Conservation (phyloP, 805 yeast species). For the Yarrowia sp. region DNA sequence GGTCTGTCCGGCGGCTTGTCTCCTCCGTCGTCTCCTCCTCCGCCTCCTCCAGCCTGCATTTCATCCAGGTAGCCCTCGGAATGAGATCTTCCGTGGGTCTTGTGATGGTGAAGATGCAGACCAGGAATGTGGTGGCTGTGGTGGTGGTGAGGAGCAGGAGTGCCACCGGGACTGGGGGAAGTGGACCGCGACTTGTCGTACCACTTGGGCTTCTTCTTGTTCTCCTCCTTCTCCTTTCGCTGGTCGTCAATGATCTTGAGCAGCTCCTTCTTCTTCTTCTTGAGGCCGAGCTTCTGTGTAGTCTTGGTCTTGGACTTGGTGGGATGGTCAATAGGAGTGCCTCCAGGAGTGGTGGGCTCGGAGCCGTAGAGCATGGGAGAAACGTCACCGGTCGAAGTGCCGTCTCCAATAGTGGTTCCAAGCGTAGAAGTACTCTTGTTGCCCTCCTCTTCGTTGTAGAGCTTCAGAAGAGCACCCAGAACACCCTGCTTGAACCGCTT, state of each 20-base stretch:
- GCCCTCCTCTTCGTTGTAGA: slow-evolving; percentile 56
- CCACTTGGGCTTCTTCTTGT: slow-evolving; percentile 27
- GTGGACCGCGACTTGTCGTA: slow-evolving; percentile 27
- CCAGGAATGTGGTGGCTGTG: slow-evolving; percentile 14
- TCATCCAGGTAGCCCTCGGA: slow-evolving; percentile 12
- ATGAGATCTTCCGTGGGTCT: slow-evolving; percentile 4
- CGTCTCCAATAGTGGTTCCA: slow-evolving; percentile 28
- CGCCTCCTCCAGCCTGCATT: slow-evolving; percentile 3
- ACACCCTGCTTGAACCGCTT: slow-evolving; percentile 83
- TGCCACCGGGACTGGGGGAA: slow-evolving; percentile 27
- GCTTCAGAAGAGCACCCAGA: slow-evolving; percentile 72
- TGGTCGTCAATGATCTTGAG: slow-evolving; percentile 29
- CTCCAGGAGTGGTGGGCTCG: slow-evolving; percentile 29
- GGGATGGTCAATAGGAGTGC: slow-evolving; percentile 15
- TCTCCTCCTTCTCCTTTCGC: slow-evolving; percentile 25
- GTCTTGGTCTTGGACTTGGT: slow-evolving; percentile 12
- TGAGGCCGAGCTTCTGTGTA: slow-evolving; percentile 19
- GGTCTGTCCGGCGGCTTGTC: slow-evolving; percentile 7
- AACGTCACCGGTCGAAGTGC: slow-evolving; percentile 23
- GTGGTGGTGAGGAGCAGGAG: slow-evolving; percentile 1
- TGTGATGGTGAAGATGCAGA: neutral
- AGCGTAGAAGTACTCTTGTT: slow-evolving; percentile 41
- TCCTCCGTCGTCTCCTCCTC: slow-evolving; percentile 9
- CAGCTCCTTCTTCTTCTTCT: slow-evolving; percentile 29
- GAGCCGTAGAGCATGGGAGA: slow-evolving; percentile 20